Evolutionary conservation across 1,139 yeast species (phyloP).

Genomic region (Diutina ranongensis): DNA sequence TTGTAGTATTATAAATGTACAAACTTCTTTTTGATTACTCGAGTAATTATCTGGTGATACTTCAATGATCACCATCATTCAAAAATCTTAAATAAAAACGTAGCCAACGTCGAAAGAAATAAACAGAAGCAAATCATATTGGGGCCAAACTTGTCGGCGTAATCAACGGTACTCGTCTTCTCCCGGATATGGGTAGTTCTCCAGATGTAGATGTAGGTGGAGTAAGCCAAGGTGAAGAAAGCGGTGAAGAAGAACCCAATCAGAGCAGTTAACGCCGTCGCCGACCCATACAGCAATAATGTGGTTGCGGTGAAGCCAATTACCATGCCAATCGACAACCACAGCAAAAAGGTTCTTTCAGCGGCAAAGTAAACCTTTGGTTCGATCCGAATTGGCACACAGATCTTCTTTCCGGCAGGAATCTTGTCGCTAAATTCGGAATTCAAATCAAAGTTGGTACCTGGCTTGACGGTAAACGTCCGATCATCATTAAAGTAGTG

Average conservation of each 20-base stretch:
- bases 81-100: conserved; percentile 43
- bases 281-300: conserved; percentile 57
- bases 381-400: conserved; percentile 72
- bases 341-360: conserved; percentile 67
- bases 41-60: not conserved
- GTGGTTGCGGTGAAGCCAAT: conserved; percentile 67
- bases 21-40: not conserved
- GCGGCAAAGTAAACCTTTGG: conserved; percentile 82
- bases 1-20: not conserved
- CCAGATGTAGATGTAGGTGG: conserved; percentile 69
- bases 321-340: conserved; percentile 66
- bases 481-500: conserved; percentile 53
- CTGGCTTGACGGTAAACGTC: conserved; percentile 65
- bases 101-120: conserved; percentile 59
- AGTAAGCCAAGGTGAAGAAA: conserved; percentile 56
- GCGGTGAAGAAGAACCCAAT: conserved; percentile 85
- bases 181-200: conserved; percentile 76
- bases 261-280: conserved; percentile 67
- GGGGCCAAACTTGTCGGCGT: conserved; percentile 86
- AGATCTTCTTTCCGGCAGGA: conserved; percentile 69
- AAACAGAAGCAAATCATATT: conserved; percentile 67
- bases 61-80: not conserved
- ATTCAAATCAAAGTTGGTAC: conserved; percentile 63
- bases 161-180: conserved; percentile 61
- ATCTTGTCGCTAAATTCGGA: conserved; percentile 37